phyloP scores from a whole-genome alignment of 1,284 basidiomycete species.

The Puccinia horiana region DNA sequence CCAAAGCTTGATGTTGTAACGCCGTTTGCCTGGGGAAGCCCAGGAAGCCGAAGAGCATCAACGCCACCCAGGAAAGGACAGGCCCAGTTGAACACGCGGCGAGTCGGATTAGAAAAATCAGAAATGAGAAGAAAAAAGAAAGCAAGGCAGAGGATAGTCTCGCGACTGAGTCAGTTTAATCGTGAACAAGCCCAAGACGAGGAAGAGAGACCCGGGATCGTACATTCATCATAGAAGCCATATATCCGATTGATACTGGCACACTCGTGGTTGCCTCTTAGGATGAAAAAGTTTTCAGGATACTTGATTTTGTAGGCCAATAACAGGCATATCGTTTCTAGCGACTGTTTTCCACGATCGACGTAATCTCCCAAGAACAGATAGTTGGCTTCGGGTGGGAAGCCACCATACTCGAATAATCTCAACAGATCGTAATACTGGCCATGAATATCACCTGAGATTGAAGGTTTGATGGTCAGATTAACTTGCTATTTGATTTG shows the following conservation, averaged over 20 bases:
- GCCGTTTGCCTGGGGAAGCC: constrained; percentile 75
- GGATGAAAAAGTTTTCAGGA: constrained; percentile 95
- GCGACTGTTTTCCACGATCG: constrained; percentile 88
- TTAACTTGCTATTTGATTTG: not conserved
- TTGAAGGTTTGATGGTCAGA: not conserved
- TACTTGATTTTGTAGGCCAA: constrained; percentile 98
- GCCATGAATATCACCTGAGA: constrained; percentile 83
- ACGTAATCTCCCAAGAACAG: constrained; percentile 94
- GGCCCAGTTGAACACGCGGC: not conserved
- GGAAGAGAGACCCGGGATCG: constrained; percentile 57
- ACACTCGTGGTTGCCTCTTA: constrained; percentile 91
- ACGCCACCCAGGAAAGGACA: not conserved
- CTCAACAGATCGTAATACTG: constrained; percentile 93
- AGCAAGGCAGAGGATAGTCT: not conserved
- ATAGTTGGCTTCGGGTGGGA: constrained; percentile 94
- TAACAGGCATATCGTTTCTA: constrained; percentile 84
- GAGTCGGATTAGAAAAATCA: not conserved
- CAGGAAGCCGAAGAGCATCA: not conserved
- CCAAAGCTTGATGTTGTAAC: constrained; percentile 97
- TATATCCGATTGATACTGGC: constrained; percentile 94
- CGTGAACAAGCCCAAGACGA: constrained; percentile 30
- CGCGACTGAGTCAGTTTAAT: not conserved
- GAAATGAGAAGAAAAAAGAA: constrained; percentile 8
- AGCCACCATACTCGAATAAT: constrained; percentile 90
- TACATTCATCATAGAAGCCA: constrained; percentile 95